Base-by-base conservation (phyloP, 148 eudicot species). In the Amaranthus cruentus region DNA sequence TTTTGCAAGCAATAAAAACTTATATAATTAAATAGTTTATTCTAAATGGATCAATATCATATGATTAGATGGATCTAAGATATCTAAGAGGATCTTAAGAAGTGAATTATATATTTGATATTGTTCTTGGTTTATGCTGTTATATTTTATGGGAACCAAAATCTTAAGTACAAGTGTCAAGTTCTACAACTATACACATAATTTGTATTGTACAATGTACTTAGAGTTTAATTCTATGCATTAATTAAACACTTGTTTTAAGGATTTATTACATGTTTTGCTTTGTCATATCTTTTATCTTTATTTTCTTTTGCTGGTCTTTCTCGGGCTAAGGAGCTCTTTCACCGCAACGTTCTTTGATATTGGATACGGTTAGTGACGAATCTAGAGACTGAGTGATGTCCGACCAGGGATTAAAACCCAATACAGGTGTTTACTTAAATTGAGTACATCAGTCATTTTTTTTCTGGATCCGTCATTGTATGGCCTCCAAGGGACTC, bases 21-120 rank as follows among this genome's bases (percentile, higher is more conserved):
- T 60, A 28, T 28, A 28, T 28, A 28, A 28, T 28, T 0, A 28
- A 28, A 28, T 28, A 6, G 44, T 4, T 60, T 28, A 60, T 7
- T 60, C 63, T 28, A 60, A 60, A 70, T 56, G 70, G 74, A 69
- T 76, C 54, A 69, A 62, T 70, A 53, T 54, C 55, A 62, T 72
- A 59, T 70, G 9, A 47, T 52, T 63, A 71, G 80, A 77, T 71
- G 38, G 38, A 28, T 71, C 43, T 49, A 28, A 28, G 70, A 71
- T 47, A 64, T 71, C 66, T 55, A 55, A 54, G 43, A 46, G 4
- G 64, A 76, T 76, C 73, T 56, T 21, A 0, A 21, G 47, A 57
- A 57, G 15, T 12, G 4, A 14, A 46, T 57, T 7, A 57, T 11
- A 48, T 15, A 2, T 21, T 3, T 61, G 51, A 61, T 73, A 18